Base-by-base conservation (phyloP, 2,329 filamentous ascomycete genomes). In the Daldinia sp. region DNA sequence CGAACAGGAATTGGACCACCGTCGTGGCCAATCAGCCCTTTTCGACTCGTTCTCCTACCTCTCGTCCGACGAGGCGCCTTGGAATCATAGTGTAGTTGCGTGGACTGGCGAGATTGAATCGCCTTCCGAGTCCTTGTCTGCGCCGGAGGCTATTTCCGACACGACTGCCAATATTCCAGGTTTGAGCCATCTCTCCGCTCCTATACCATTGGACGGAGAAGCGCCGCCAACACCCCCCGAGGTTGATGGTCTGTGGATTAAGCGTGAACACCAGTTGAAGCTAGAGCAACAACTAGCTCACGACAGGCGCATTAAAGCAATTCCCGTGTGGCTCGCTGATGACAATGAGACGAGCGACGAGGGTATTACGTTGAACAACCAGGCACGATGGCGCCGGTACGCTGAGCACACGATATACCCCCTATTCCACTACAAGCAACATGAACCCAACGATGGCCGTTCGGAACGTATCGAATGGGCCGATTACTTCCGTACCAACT, bases 341-440 rank as follows among this genome's bases (percentile, higher is more conserved):
- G 91, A 93, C 73, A 83, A 86, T 20, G 92, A 95, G 72, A 86
- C 88, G 6, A 79, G 81, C 50, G 85, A 88, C 0, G 87, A 92
- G 39, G 92, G 93, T 42, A 88, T 94, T 58, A 84, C 88, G 41
- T 84, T 98, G 71, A 92, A 91, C 74, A 92, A 97, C 74, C 94
- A 98, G 82, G 85, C 86, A 35, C 87, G 94, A 71, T 98, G 96
- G 95, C 88, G 94, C 71, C 88, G 92, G 44, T 98, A 96, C 80
- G 93, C 94, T 15, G 94, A 98, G 82, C 90, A 94, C 77, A 93
- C 97, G 75, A 85, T 98, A 30, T 98, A 97, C 82, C 94, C 93
- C 0, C 87, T 98, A 9, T 94, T 98, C 78, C 95, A 98, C 81
- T 98, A 98, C 85, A 97, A 97, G 82, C 93, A 96, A 77, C 93